Base-by-base conservation (phyloP, 257 asterid genomes). In the Ajuga chamaepitys region DNA sequence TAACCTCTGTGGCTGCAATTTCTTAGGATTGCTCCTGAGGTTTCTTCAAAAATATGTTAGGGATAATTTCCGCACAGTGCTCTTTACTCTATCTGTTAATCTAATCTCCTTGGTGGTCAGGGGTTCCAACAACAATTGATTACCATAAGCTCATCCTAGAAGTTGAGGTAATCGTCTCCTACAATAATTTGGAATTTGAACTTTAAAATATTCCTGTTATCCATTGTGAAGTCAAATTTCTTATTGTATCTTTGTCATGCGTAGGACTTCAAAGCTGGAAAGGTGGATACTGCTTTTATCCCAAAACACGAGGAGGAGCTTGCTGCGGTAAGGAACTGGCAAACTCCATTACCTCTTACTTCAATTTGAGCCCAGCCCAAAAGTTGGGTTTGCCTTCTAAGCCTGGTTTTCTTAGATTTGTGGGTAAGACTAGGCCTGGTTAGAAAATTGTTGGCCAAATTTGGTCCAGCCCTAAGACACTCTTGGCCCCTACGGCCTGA, bases 111-210 rank as follows among this genome's bases (percentile, higher is more conserved):
- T 2, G 21, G 58, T 74, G 48, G 70, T 80, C 71, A 93, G 99
- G 99, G 67, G 95, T 94, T 67, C 99, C 99, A 54, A 94, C 97
- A 26, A 94, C 99, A 59, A 90, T 94, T 58, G 97, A 90, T 0
- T 94, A 90, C 86, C 99, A 94, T 78, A 94, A 94, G 83, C 97
- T 94, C 67, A 89, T 94, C 85, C 95, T 94, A 68, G 97, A 90
- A 28, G 58, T 94, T 13, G 97, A 94, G 97, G 98, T 89, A 70
- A 54, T 86, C 66, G 35, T 26, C 62, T 17, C 28, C 38, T 46
- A 45, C 48, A 35, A 16, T 62, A 37, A 48, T 7, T 63, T 41
- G 54, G 45, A 14, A 26, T 18, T 60, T 57, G 9, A 24, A 24
- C 12, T 68, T 57, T n/a, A n/a, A n/a, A n/a, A n/a, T n/a, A n/a